Evolutionary conservation across 164 flowering plant genomes (phyloP), one percentile per base, ranked within the genome.

Genomic region (Chloranthus sessilifolius): DNA sequence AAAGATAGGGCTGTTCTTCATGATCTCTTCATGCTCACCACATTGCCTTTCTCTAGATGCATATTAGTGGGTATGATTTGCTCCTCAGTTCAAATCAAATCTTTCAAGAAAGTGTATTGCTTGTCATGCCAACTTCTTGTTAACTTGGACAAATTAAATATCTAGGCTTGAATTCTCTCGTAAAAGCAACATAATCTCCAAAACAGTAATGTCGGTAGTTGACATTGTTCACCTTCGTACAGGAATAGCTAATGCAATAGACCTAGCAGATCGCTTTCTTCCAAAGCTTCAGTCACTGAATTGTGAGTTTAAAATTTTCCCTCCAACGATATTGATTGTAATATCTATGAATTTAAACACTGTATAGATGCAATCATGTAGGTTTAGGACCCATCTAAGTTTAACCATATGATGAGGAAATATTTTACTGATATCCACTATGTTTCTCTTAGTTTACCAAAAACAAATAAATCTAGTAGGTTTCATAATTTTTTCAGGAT

Each of bases 161-260:
- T n/a, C n/a, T n/a, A n/a, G n/a, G n/a, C n/a, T n/a, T n/a, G n/a
- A n/a, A n/a, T n/a, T n/a, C n/a, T n/a, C n/a, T n/a, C n/a, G n/a
- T n/a, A n/a, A n/a, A n/a, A n/a, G n/a, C n/a, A n/a, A 0, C 15
- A 9, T 15, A 20, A 46, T 33, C 25, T 27, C 15, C 17, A 20
- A 7, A 3, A 10, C 10, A 5, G 22, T 21, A 23, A 23, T 25
- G 16, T 42, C 6, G 1, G 9, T 12, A 11, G 12, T 24, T 20
- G 1, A 28, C 26, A 29, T 20, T 33, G 8, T n/a, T n/a, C 61
- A 7, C 21, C 28, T 53, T 64, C 60, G 5, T 43, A 47, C 84
- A 94, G 99, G 99, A 47, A 65, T 94, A 27, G 95, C 99, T 44
- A 94, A 94, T 81, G 88, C 99, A 19, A 82, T 89, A 42, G 99